Base-by-base conservation (phyloP, 2,329 filamentous ascomycete species). In the Chaetomiaceae sp. region DNA sequence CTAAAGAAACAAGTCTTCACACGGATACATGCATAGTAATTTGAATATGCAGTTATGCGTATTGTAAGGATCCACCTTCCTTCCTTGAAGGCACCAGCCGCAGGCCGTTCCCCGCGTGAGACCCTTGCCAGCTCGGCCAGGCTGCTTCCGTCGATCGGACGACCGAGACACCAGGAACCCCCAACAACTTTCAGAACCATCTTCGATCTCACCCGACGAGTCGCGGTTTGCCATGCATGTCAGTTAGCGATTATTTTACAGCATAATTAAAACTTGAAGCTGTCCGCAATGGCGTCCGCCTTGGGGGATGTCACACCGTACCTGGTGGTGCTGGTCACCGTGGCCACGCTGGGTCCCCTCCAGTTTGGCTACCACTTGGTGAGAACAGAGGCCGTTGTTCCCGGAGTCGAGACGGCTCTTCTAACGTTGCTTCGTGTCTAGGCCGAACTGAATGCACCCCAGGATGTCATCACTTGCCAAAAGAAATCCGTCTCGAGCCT, bases 331-430 rank as follows among this genome's bases (percentile, higher is more conserved):
- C 72, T 93, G 41, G 79, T 97, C 49, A 71, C 83, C 54, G 76
- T 91, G 53, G 82, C 87, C 38, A 95, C 90, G 0, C 71, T 96
- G 16, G 93, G 92, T 0, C 89, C 93, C 2, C 78, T 97, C 39
- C 89, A 96, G 63, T 99, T 96, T 66, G 93, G 93, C 56, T 96
- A 89, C 70, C 92, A 97, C 69, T 70, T 97, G 66, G 90, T 93
- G 78, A 64, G 72, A n/a, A 63, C 21, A 13, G 23, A 9, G 0
- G 14, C 4, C 14, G 25, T 33, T 49, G 14, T 16, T 27, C 25
- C 10, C 4, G n/a, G 33, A 44, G 21, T 38, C 9, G n/a, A 52
- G 25, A 17, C 42, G 23, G 35, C 47, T 53, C 46, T 48, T 17
- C 60, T 53, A 47, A 54, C 53, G 19, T 12, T 12, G 4, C 25